These are phyloP conservation scores for Populus hybrid DNA, from an alignment of 441 rosid genomes.

Conservation along the genomic window DNA sequence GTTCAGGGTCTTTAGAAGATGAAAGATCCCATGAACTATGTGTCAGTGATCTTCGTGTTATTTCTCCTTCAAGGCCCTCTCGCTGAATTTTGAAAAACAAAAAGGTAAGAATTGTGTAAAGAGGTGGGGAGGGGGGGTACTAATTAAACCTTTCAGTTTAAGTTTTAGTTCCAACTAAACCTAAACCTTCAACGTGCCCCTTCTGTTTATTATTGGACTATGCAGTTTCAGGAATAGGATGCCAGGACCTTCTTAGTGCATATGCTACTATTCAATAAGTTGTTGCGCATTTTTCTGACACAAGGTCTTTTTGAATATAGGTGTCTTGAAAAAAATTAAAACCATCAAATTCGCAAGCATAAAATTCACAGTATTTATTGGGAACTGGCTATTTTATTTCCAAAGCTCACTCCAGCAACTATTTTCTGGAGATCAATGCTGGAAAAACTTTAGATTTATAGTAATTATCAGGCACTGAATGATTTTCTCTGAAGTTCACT, in stretches of 20 bases:
- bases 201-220: neutral
- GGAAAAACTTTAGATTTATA: neutral
- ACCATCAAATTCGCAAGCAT: conserved; percentile 1
- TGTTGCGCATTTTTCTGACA: no score
- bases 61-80: conserved; percentile 78
- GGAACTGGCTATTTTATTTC: neutral
- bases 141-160: neutral
- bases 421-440: neutral
- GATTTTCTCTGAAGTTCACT: neutral
- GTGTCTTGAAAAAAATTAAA: neutral
- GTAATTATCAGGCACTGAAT: neutral
- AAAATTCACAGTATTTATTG: neutral
- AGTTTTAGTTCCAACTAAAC: neutral
- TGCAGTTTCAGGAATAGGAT: neutral
- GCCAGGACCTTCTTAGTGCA: conserved; percentile 1
- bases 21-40: conserved; percentile 94
- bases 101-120: conserved; percentile 7
- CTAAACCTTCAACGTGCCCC: neutral
- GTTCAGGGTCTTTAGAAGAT: conserved; percentile 73
- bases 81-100: conserved; percentile 47
- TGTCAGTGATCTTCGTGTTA: conserved; percentile 81
- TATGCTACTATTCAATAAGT: neutral
- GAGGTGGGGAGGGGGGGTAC: neutral
- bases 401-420: neutral
- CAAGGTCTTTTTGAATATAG: neutral